Base-by-base conservation (phyloP, 495 filamentous ascomycete species). In the Neurospora africana region DNA sequence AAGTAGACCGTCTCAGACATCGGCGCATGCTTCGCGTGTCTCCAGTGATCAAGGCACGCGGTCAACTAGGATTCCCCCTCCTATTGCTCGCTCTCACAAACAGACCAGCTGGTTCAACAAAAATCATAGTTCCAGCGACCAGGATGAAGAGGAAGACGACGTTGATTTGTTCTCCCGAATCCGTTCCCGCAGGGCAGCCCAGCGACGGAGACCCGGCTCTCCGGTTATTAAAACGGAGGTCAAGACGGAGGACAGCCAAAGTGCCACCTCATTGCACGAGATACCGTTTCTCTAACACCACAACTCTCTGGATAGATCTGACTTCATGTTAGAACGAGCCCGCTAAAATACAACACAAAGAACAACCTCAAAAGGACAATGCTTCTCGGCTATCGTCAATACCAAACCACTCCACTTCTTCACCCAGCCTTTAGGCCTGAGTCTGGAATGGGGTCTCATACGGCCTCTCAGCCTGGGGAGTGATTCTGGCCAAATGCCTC, bases 401-500 rank as follows among this genome's bases (percentile, higher is more conserved):
- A 61, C 10, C 65, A 44, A 69, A 15, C 27, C 61, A 70, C 38
- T 27, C n/a, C 70, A 65, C 68, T 39, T 4, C n/a, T 19, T 23
- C 33, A 33, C 27, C 68, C 44, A 15, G 21, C 8, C 44, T 23
- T 76, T 41, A 79, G 33, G 73, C 81, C 77, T 88, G 80, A 30
- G 73, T 81, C 78, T 88, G 80, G 76, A 86, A 91, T 0, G 88
- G 86, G 15, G 90, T 92, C 84, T 95, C 91, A 76, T 83, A 90
- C 6, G 91, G 92, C 58, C 79, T 75, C 83, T 96, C 93, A 0
- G 91, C 93, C 80, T 95, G 93, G 3, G 93, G 92, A 10, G 93
- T 94, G 76, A 97, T 91, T 43, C 93, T 84, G 4, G 92, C 93
- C 70, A 96, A 80, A 82, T 97, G 93, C 58, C 93, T 85, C 72